These are phyloP conservation scores for Kluyveromyces sp. DNA, from an alignment of 1,139 yeast genomes.

Conservation along the genomic window DNA sequence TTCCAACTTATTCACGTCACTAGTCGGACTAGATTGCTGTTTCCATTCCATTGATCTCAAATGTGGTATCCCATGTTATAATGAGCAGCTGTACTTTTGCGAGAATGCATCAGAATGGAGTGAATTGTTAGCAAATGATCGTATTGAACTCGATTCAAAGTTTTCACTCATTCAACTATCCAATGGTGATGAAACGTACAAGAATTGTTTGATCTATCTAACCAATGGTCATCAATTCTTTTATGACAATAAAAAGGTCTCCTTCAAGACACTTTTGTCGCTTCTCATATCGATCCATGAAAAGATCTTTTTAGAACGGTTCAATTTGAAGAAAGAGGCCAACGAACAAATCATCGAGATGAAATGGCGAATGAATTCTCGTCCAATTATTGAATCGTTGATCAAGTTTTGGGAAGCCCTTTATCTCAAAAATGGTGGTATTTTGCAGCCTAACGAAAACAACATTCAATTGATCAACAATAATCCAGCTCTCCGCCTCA, in stretches of 20 bases:
- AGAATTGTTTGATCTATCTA: constrained; percentile 43
- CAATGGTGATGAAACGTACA: constrained; percentile 49
- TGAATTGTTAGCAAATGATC: constrained; percentile 30
- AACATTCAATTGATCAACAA: constrained; percentile 41
- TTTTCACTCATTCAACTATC: constrained; percentile 48
- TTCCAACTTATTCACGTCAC: constrained; percentile 61
- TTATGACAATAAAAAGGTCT: constrained; percentile 36
- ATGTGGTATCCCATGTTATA: constrained; percentile 64
- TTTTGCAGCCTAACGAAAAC: constrained; percentile 42
- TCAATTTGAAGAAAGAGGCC: constrained; percentile 31
- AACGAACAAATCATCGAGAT: constrained; percentile 37
- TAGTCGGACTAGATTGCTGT: constrained; percentile 56
- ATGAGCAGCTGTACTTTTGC: constrained; percentile 66
- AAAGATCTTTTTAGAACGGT: constrained; percentile 49
- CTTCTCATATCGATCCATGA: constrained; percentile 69
- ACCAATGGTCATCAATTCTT: constrained; percentile 38
- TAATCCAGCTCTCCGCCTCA: constrained; percentile 52
- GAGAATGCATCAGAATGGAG: constrained; percentile 55
- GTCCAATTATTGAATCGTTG: constrained; percentile 49
- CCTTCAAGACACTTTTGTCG: constrained; percentile 54
- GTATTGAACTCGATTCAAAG: constrained; percentile 40
- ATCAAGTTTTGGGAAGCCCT: constrained; percentile 60
- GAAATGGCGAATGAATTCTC: constrained; percentile 55
- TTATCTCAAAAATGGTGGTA: constrained; percentile 56
- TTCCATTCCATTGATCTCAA: constrained; percentile 52